phyloP scores from a whole-genome alignment of 2,329 filamentous ascomycete genomes.

The Colletotrichum sp. region DNA sequence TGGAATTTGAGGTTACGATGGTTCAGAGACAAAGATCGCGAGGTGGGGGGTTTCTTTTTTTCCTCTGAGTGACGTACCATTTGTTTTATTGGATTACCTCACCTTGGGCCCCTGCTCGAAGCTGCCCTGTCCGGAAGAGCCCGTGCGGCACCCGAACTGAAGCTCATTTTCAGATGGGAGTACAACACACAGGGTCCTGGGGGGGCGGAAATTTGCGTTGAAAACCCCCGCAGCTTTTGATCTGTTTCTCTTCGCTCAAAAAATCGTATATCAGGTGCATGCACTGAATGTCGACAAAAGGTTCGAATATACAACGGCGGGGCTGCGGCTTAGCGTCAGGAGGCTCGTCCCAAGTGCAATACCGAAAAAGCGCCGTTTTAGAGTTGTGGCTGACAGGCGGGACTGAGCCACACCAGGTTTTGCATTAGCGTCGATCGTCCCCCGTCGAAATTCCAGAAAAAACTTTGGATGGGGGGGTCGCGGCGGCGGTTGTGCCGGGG shows the following conservation, averaged over 20 bases:
- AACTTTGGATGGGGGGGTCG: neutral
- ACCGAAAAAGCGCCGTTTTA: conserved; percentile 18
- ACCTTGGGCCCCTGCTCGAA: conserved; percentile 7
- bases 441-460: conserved; percentile 9
- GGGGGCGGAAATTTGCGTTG: neutral
- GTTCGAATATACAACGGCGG: neutral
- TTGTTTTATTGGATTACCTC: conserved; percentile 5
- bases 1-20: neutral
- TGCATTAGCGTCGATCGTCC: conserved; percentile 21
- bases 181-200: neutral
- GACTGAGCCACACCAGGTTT: conserved; percentile 16
- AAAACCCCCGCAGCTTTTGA: neutral
- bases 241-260: neutral
- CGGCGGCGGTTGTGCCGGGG: neutral
- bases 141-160: conserved; percentile 15
- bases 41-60: neutral
- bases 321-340: neutral
- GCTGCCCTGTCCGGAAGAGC: conserved; percentile 8
- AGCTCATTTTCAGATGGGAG: conserved; percentile 15
- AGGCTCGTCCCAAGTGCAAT: neutral
- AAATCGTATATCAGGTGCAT: neutral
- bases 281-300: neutral
- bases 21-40: neutral
- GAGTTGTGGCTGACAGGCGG: conserved; percentile 20
- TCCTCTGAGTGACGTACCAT: neutral